These are phyloP conservation scores for Naganishia friedmannii DNA, from an alignment of 768 basidiomycete genomes.

Conservation along the genomic window DNA sequence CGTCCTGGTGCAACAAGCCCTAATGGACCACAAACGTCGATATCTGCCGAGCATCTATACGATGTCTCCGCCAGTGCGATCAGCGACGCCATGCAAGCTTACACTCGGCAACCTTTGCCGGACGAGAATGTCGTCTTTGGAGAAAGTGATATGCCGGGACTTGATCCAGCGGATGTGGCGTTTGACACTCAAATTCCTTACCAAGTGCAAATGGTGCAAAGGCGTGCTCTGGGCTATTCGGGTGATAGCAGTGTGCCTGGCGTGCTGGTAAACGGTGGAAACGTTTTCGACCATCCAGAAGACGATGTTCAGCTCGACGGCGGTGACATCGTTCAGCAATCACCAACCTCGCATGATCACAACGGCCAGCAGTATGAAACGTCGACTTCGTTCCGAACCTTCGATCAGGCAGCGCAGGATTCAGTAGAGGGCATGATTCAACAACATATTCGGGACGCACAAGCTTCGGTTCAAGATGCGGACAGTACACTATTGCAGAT, in stretches of 20 bases:
- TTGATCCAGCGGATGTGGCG: conserved; percentile 19
- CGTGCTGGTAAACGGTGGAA: conserved; percentile 11
- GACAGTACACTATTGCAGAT: conserved; percentile 6
- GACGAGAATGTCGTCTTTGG: conserved; percentile 20
- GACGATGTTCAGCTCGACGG: conserved; percentile 12
- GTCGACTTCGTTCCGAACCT: background rate
- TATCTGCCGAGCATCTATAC: conserved; percentile 17
- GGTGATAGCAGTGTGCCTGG: conserved; percentile 4
- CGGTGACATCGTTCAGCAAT: background rate
- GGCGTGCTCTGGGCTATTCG: conserved; percentile 1
- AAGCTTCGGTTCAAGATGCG: background rate
- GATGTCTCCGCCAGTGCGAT: conserved; percentile 3
- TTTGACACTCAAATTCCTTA: conserved; percentile 32
- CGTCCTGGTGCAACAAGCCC: background rate
- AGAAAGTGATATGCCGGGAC: background rate
- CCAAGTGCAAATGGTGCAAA: conserved; percentile 29
- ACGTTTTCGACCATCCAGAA: conserved; percentile 3
- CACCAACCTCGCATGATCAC: background rate
- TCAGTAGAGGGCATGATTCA: conserved; percentile 21
- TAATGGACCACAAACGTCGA: background rate
- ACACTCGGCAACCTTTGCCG: background rate
- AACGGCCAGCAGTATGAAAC: background rate
- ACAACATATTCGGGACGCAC: conserved; percentile 5
- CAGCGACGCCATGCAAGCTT: conserved; percentile 6
- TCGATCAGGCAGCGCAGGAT: conserved; percentile 4